Percentiles rank a stretch among this genome's conserved stretches.
phyloP scores from a whole-genome alignment of 2,329 filamentous ascomycete species.

The Colletotrichum lentis region DNA sequence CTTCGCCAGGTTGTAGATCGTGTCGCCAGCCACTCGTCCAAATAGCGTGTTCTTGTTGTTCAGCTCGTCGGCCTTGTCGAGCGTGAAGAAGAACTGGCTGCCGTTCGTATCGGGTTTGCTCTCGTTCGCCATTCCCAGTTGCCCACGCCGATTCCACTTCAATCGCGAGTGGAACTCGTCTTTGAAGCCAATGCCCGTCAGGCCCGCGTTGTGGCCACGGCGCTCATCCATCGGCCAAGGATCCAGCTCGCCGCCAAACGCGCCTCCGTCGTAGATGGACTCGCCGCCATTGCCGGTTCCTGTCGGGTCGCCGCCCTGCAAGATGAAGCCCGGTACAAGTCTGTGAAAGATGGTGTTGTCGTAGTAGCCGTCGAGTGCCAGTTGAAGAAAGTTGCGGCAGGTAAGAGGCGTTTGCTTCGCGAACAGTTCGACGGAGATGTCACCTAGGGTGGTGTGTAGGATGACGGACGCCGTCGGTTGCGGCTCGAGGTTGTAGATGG shows the following conservation, averaged over 20 bases:
- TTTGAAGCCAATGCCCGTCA: conserved; percentile 67
- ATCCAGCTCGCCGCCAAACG: conserved; percentile 76
- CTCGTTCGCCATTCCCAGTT: conserved; percentile 96
- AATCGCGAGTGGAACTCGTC: conserved; percentile 93
- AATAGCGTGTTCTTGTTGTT: conserved; percentile 93
- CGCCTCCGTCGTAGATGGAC: conserved; percentile 88
- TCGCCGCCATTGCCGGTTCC: conserved; percentile 92
- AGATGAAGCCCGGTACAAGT: conserved; percentile 87
- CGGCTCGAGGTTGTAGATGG: conserved; percentile 93
- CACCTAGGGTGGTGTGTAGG: conserved; percentile 87
- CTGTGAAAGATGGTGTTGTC: conserved; percentile 93
- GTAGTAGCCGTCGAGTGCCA: conserved; percentile 95
- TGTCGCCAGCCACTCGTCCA: conserved; percentile 89
- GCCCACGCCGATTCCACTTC: conserved; percentile 89
- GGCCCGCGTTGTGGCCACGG: conserved; percentile 67
- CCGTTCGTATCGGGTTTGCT: conserved; percentile 81
- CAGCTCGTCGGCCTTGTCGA: conserved; percentile 84
- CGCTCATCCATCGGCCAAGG: conserved; percentile 74
- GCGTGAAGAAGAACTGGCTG: conserved; percentile 96
- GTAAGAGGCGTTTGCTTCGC: conserved; percentile 92
- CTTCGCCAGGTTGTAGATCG: conserved; percentile 93
- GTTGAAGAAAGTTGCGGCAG: conserved; percentile 94
- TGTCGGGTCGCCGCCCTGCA: conserved; percentile 94
- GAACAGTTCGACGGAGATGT: conserved; percentile 91
- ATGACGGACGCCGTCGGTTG: conserved; percentile 92